Base-by-base conservation (phyloP, 192 early-diverging fungal species). In the Physocladia obscura region DNA sequence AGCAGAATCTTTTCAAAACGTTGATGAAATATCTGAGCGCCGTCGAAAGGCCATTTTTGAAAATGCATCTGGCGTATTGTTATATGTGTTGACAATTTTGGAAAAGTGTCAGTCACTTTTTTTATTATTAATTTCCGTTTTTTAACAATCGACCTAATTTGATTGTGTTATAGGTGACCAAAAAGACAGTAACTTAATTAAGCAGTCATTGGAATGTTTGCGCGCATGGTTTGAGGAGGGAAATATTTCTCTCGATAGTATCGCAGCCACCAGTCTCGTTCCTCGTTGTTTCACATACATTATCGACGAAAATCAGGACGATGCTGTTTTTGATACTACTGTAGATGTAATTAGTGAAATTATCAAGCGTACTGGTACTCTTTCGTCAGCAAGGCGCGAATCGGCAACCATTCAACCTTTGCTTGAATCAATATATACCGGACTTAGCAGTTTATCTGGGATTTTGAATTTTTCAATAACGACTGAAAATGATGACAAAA, bases 301-400 rank as follows among this genome's bases (percentile, higher is more conserved):
- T 32, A 65, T n/a, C 8, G 13, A 1, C 17, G 32, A 5, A 3
- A 38, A 40, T 5, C 36, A 82, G 36, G 79, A 84, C 27, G 89
- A 88, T 13, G 81, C 87, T 15, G 79, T 95, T 30, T 93, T 91
- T 76, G 95, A 98, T 62, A 82, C 84, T 3, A 89, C 92, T 1
- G 90, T 91, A 0, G 95, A 98, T 69, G 84, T 94, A 2, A 75
- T 93, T 17, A 92, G 89, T 62, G 89, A 89, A 57, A 84, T 99
- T 24, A 87, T 95, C 36, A 83, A 50, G 34, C 63, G 71, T 29
- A 57, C 80, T 0, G 69, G 77, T 4, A 50, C 50, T 38, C 19
- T 5, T 2, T 61, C 59, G 0, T 13, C 49, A 8, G 67, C 75
- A 26, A 48, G 71, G 8, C 29, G 55, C n/a, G 62, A 64, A 21